These are phyloP conservation scores for Aspergillus thermomutatus DNA, from an alignment of 2,329 filamentous ascomycete species.

Conservation along the genomic window DNA sequence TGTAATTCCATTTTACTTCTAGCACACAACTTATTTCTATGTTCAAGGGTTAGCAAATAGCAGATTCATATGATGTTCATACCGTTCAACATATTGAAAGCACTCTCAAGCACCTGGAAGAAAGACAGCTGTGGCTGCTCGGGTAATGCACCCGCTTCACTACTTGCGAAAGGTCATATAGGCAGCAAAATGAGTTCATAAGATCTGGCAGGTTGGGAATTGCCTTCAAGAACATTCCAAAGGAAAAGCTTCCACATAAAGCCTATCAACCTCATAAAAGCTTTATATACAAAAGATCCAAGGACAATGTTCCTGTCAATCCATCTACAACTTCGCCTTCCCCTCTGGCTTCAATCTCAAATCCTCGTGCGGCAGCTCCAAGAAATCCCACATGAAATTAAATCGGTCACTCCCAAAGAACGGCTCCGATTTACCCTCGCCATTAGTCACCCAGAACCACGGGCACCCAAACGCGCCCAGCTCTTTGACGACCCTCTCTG, in stretches of 20 bases:
- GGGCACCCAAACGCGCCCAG: conserved; percentile 72
- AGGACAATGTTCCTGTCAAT: background rate
- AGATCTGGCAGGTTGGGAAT: background rate
- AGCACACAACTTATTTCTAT: background rate
- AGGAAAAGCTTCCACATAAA: background rate
- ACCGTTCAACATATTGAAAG: background rate
- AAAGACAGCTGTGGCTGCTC: too few species aligned
- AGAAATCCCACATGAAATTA: conserved; percentile 62
- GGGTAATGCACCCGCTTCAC: background rate
- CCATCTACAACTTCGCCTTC: conserved; percentile 6
- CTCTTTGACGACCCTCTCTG: conserved; percentile 56
- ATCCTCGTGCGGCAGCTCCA: conserved; percentile 50
- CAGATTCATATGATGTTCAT: background rate
- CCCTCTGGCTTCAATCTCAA: conserved; percentile 13
- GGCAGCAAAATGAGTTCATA: background rate
- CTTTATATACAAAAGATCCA: background rate
- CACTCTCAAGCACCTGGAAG: too few species aligned
- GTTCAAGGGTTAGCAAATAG: background rate
- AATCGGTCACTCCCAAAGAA: conserved; percentile 76
- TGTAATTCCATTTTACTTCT: conserved; percentile 12
- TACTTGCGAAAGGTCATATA: background rate
- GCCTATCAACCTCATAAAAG: background rate
- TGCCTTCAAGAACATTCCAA: background rate
- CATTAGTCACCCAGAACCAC: conserved; percentile 64
- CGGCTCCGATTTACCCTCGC: conserved; percentile 57